A percentile compares a stretch with the other conserved stretches of the same genome.
These are phyloP conservation scores for Cyclotella distinguenda DNA, from an alignment of 108 stramenopile species.

Conservation along the genomic window DNA sequence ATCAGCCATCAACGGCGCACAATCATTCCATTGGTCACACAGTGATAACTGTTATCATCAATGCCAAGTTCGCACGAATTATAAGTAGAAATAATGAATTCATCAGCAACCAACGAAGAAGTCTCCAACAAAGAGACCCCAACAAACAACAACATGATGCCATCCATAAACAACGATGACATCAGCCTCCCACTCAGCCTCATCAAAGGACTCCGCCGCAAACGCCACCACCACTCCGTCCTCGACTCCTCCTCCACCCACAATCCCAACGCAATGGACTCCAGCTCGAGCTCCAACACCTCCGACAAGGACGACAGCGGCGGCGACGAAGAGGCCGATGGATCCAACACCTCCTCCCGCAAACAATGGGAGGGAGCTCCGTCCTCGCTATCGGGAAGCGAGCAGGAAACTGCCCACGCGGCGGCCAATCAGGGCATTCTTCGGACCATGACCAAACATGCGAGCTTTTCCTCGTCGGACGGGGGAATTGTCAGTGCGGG, in stretches of 20 bases:
- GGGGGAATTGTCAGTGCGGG: no score
- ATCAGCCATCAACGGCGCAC: no score
- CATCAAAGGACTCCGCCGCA: slow-evolving; percentile 28
- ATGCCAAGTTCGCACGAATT: no score
- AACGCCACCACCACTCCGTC: background rate
- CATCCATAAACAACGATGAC: slow-evolving; percentile 27
- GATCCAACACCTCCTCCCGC: slow-evolving; percentile 31
- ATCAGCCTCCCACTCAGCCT: slow-evolving; percentile 33
- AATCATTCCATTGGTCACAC: no score
- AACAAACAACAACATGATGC: no score
- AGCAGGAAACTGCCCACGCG: slow-evolving; percentile 2
- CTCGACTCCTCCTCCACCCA: background rate
- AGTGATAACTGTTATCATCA: no score
- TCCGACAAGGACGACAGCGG: slow-evolving; percentile 42
- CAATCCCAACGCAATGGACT: slow-evolving; percentile 12
- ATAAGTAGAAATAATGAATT: no score
- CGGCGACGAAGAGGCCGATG: slow-evolving; percentile 17
- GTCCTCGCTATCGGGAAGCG: slow-evolving; percentile 29
- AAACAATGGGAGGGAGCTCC: no score
- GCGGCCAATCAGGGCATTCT: slow-evolving; percentile 6
- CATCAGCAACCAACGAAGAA: no score
- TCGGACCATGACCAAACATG: no score
- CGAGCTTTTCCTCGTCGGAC: background rate
- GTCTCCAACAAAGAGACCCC: no score
- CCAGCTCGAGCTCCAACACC: slow-evolving; percentile 17